Conservation (phyloP, 2,329 filamentous ascomycete genomes). For the Cytospora piceae region DNA sequence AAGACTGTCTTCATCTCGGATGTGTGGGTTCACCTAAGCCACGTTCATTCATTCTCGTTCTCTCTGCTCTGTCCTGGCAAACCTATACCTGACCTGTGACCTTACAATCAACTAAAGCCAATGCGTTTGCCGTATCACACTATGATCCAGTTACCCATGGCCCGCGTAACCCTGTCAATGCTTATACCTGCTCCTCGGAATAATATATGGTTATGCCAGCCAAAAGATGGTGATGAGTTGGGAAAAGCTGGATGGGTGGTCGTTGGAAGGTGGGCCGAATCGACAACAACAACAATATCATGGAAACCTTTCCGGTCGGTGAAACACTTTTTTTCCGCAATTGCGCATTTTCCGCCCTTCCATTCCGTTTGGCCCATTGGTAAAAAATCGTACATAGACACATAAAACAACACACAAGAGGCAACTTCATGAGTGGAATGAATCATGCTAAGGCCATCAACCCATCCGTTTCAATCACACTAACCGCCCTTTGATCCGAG, state of each 20-base stretch:
- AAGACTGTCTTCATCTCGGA: neutral
- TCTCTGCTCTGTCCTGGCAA: neutral
- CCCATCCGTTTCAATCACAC: constrained; percentile 15
- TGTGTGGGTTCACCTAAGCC: neutral
- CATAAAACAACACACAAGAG: constrained; percentile 23
- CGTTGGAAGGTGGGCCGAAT: neutral
- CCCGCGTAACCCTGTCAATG: neutral
- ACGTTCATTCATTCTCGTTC: neutral
- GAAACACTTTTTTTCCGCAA: constrained; percentile 5
- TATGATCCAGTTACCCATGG: neutral
- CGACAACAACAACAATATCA: neutral
- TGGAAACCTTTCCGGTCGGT: neutral
- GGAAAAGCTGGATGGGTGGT: neutral
- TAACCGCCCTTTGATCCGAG: neutral
- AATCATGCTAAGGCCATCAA: constrained; percentile 17
- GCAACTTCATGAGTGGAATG: constrained; percentile 21
- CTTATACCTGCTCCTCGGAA: neutral
- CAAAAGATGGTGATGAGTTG: neutral
- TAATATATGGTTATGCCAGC: neutral
- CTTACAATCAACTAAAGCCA: neutral
- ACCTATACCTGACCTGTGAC: neutral
- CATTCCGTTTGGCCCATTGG: constrained; percentile 18
- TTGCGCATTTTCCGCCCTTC: constrained; percentile 21
- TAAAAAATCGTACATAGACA: constrained; percentile 28
- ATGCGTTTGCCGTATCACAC: neutral